These are phyloP conservation scores for Ganoderma leucocontextum DNA, from an alignment of 1,284 basidiomycete species.

Conservation along the genomic window DNA sequence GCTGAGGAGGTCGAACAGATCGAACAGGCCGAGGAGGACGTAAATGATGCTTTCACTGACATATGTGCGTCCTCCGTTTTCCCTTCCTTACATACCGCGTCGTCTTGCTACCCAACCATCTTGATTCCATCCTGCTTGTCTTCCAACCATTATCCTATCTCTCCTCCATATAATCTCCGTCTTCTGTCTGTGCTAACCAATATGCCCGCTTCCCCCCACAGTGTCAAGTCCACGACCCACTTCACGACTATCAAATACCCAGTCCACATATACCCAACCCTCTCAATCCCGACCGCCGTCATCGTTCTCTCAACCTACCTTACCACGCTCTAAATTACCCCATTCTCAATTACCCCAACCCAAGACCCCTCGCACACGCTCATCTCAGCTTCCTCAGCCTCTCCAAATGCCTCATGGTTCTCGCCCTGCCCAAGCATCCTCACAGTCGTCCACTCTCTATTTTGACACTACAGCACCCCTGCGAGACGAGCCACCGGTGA, in stretches of 20 bases:
- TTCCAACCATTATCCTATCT: background rate
- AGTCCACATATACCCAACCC: constrained; percentile 4
- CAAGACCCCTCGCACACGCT: background rate
- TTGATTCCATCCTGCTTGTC: background rate
- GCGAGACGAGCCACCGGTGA: background rate
- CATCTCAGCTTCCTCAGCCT: constrained; percentile 4
- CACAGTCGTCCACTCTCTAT: background rate
- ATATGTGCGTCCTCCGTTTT: constrained; percentile 2
- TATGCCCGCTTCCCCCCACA: background rate
- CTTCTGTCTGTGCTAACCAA: background rate
- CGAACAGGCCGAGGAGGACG: background rate
- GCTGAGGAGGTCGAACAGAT: background rate
- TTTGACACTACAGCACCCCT: background rate
- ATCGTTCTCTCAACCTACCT: background rate
- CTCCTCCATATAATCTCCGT: background rate
- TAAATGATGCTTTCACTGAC: background rate
- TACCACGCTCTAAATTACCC: constrained; percentile 4
- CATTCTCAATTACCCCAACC: constrained; percentile 10
- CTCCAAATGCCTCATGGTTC: constrained; percentile 1
- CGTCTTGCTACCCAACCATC: background rate
- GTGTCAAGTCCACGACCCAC: constrained; percentile 3
- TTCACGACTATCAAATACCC: constrained; percentile 9
- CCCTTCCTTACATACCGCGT: too few relatives aligned
- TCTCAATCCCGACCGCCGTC: constrained; percentile 12
- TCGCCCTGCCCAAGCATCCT: background rate